Base-by-base conservation (phyloP, 306 rosid species). In the Lathyrus oleraceus region DNA sequence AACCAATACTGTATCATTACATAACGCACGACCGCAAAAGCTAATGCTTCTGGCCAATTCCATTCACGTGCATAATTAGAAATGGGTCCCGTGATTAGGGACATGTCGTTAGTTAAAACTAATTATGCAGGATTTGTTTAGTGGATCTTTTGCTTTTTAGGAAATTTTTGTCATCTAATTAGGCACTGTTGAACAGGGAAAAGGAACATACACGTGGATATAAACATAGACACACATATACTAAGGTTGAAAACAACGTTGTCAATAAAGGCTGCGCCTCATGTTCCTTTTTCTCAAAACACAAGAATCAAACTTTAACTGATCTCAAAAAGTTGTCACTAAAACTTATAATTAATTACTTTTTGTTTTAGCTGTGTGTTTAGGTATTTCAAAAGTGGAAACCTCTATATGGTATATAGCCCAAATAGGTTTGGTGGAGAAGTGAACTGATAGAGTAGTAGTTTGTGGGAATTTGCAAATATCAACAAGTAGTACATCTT, bases 181-280 rank as follows among this genome's bases (percentile, higher is more conserved):
- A 56, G 23, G 14, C 10, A 2, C 12, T 44, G 13, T 23, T 60
- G 67, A 72, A 36, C 60, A 35, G 19, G 2, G 43, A 7, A 67
- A 57, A 28, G 13, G 10, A 3, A 32, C 23, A 13, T 7, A 20
- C 16, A 36, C 2, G 45, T 27, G 53, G 25, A 12, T 17, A 68
- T 36, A 23, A 4, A 53, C 8, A 0, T 10, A 47, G 4, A 1
- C 49, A 44, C 6, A 44, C n/a, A 43, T 13, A 13, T 44, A 35
- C 39, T 35, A 1, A 35, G 38, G 8, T 32, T 32, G 38, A 13
- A 43, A n/a, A 45, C 53, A n/a, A 15, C 15, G 53, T 28, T 63
- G 76, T 81, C 85, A 82, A 82, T 6, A 78, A 78, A 69, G 68
- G 75, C 75, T 65, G 78, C 80, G 61, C 53, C 61, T 58, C 39